Conservation (phyloP, 73 alveolate genomes). For the Uronychia setigera region DNA sequence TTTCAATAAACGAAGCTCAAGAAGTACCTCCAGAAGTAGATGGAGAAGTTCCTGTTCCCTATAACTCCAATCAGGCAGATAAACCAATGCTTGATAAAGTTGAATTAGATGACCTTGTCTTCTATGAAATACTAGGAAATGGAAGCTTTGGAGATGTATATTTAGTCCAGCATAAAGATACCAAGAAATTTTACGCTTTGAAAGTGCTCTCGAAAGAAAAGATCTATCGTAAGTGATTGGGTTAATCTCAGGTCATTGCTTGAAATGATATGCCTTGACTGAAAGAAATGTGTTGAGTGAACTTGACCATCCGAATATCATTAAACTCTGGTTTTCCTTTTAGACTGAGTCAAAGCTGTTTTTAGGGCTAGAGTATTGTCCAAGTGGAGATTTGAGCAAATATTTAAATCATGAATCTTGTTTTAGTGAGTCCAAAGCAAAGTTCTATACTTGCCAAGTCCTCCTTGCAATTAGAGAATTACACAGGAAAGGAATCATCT, state of each 20-base stretch:
- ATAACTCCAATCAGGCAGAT: too few species aligned
- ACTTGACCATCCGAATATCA: conserved; percentile 76
- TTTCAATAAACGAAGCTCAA: too few species aligned
- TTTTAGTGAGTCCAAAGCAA: conserved; percentile 60
- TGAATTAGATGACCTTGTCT: background rate
- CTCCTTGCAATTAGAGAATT: conserved; percentile 65
- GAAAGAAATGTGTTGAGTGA: conserved; percentile 84
- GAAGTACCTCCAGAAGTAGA: too few species aligned
- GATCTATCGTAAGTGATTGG: conserved; percentile 17
- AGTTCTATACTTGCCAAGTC: conserved; percentile 66
- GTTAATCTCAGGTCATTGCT: conserved; percentile 22
- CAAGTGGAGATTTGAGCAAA: conserved; percentile 64
- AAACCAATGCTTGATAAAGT: background rate
- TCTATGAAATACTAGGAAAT: conserved; percentile 62
- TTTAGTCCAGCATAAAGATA: conserved; percentile 72
- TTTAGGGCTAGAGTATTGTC: conserved; percentile 67
- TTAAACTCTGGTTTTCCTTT: conserved; percentile 62
- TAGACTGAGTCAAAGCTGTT: conserved; percentile 53
- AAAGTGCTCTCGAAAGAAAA: conserved; percentile 57
- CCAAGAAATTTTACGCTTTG: conserved; percentile 72
- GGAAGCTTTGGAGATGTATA: conserved; percentile 87
- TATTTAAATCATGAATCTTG: conserved; percentile 36
- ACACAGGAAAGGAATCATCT: conserved; percentile 72
- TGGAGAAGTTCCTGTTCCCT: too few species aligned
- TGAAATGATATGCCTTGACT: conserved; percentile 76